Evolutionary conservation across 306 rosid species (phyloP), one percentile per base, ranked within the genome.

Genomic region (Leucaena leucocephala): DNA sequence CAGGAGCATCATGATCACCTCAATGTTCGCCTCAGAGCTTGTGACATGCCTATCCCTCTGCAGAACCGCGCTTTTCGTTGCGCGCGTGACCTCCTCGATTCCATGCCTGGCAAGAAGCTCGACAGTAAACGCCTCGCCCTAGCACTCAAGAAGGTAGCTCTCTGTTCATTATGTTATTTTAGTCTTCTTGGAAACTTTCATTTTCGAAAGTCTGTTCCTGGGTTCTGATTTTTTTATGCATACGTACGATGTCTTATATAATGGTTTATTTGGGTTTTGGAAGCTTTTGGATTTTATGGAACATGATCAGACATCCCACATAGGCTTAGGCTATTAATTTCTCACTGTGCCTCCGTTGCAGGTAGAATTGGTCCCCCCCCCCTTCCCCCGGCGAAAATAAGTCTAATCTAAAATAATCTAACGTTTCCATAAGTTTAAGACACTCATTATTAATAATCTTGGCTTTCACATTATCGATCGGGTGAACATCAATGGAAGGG

Each of bases 41-140:
- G 89, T 73, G 97, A 94, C 50, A 94, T 94, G 97, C 92, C 97
- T 6, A 70, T 80, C 9, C 68, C 89, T 72, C 54, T 91, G 82
- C 98, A 94, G 83, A 89, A 82, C 81, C 89, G 72, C 13, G 97
- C 98, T 70, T 94, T 94, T 80, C 84, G 82, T 27, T 87, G 92
- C 58, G 97, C 95, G 14, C 89, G 95, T 52, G 80, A 87, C 68
- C 93, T 82, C 43, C 88, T 94, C 0, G 91, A 94, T 71, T 85
- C 98, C 75, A 89, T 88, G 97, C 89, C 97, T 21, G 83, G 77
- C 72, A 94, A 89, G 81, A 94, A 91, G 85, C 97, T 91, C 77
- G 95, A 94, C 80, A 92, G 90, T 76, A 92, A 94, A 88, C 84
- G 86, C 46, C 82, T 94, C 0, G 98, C 98, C 71, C 88, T 91